Evolutionary conservation across 2,329 filamentous ascomycete species (phyloP).

Genomic region (Drechslera avenae): DNA sequence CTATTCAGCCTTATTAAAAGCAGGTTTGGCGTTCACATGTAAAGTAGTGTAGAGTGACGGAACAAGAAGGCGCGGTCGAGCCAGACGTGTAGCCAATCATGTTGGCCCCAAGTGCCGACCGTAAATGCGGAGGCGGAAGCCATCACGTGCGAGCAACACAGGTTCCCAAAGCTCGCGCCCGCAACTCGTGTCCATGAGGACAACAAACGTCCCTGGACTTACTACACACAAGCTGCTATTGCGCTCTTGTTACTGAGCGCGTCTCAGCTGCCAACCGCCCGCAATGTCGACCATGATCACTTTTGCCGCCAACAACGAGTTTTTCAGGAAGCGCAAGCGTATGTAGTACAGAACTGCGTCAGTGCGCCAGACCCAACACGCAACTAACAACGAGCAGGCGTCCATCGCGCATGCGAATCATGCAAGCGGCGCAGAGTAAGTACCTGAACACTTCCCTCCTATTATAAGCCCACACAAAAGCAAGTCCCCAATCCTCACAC

Average conservation of each 20-base stretch:
- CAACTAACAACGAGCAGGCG: slow-evolving; percentile 40
- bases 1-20: neutral
- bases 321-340: slow-evolving; percentile 53
- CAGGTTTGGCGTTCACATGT: slow-evolving; percentile 1
- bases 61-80: slow-evolving; percentile 15
- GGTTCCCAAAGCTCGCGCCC: slow-evolving; percentile 17
- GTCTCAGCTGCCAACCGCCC: slow-evolving; percentile 6
- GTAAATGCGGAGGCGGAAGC: slow-evolving; percentile 30
- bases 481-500: too few relatives aligned
- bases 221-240: slow-evolving; percentile 12
- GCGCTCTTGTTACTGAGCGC: slow-evolving; percentile 8
- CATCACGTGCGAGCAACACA: slow-evolving; percentile 31
- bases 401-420: slow-evolving; percentile 51
- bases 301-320: slow-evolving; percentile 53
- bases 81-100: slow-evolving; percentile 13
- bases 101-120: slow-evolving; percentile 16
- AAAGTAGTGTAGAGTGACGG: slow-evolving; percentile 2
- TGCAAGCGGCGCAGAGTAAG: slow-evolving; percentile 53
- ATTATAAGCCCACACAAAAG: too few relatives aligned
- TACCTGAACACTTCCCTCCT: neutral
- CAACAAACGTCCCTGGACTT: slow-evolving; percentile 22
- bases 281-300: slow-evolving; percentile 51
- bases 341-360: slow-evolving; percentile 28
- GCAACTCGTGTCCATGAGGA: slow-evolving; percentile 28
- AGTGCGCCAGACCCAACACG: slow-evolving; percentile 21